Evolutionary conservation across 2,329 filamentous ascomycete genomes (phyloP).

Genomic region (Aspergillus pseudoterreus): DNA sequence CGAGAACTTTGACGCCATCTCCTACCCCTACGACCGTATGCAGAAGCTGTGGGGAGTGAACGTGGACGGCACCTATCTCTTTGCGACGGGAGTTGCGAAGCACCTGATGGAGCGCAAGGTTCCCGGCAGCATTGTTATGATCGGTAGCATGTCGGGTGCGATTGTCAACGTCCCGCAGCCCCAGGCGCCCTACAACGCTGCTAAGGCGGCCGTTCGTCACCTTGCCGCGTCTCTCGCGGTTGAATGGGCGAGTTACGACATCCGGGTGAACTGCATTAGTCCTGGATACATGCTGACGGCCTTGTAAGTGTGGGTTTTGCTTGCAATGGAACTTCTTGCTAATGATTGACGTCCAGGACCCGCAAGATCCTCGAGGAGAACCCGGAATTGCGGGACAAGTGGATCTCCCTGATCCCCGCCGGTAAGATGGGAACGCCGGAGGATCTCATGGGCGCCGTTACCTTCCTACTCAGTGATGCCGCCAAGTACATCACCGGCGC

Average conservation of each 20-base stretch:
- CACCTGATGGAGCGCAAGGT: slow-evolving; percentile 81
- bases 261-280: slow-evolving; percentile 91
- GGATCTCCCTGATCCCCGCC: slow-evolving; percentile 87
- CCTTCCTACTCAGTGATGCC: slow-evolving; percentile 79
- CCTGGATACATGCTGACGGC: slow-evolving; percentile 97
- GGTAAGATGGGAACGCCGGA: slow-evolving; percentile 91
- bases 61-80: slow-evolving; percentile 87
- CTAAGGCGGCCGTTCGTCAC: slow-evolving; percentile 89
- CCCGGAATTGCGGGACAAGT: slow-evolving; percentile 81
- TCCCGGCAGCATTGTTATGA: slow-evolving; percentile 84
- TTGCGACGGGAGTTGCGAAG: slow-evolving; percentile 77
- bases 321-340: not conserved
- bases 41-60: slow-evolving; percentile 94
- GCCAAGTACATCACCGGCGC: slow-evolving; percentile 70
- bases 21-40: slow-evolving; percentile 86
- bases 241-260: slow-evolving; percentile 84
- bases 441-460: slow-evolving; percentile 89
- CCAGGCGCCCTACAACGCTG: slow-evolving; percentile 87
- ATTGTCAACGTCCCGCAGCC: slow-evolving; percentile 96
- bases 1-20: slow-evolving; percentile 89
- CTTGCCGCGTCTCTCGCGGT: slow-evolving; percentile 83
- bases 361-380: slow-evolving; percentile 93
- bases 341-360: slow-evolving; percentile 54
- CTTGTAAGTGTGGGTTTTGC: slow-evolving; percentile 58
- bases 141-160: slow-evolving; percentile 88